A percentile compares a stretch with the other conserved stretches of the same genome.
phyloP scores from a whole-genome alignment of 495 filamentous ascomycete species.

The Endocarpon pusillum region DNA sequence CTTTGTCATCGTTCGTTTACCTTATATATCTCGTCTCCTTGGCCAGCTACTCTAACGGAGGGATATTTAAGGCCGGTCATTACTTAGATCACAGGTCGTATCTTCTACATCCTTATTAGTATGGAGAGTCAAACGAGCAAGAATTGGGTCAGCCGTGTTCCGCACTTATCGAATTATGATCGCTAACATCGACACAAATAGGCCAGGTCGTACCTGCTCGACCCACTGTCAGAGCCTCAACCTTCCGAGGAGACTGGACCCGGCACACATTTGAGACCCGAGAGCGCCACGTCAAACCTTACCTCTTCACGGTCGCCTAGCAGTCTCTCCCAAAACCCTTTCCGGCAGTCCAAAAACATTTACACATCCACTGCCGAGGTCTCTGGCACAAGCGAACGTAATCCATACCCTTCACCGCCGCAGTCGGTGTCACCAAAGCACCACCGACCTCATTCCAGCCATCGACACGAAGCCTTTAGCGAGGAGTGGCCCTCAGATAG shows the following conservation, averaged over 20 bases:
- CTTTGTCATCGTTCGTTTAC: too few relatives aligned
- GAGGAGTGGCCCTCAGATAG: conserved; percentile 1
- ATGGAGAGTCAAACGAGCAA: too few relatives aligned
- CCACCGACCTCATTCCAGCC: conserved; percentile 1
- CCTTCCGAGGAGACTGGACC: conserved; percentile 36
- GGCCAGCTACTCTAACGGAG: not conserved
- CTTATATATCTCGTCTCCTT: too few relatives aligned
- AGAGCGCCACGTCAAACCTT: conserved; percentile 11
- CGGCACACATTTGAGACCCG: conserved; percentile 23
- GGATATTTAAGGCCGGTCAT: too few relatives aligned
- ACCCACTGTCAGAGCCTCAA: conserved; percentile 36
- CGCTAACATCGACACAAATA: conserved; percentile 7
- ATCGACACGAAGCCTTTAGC: not conserved
- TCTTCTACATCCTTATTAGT: too few relatives aligned
- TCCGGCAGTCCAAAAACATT: conserved; percentile 54
- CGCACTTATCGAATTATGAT: not conserved
- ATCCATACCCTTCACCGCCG: conserved; percentile 9
- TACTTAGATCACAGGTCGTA: too few relatives aligned
- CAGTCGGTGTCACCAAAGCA: conserved; percentile 5
- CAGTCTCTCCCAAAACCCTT: conserved; percentile 13
- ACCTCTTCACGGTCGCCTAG: conserved; percentile 6
- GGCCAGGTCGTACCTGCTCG: conserved; percentile 39
- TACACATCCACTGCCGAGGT: conserved; percentile 78
- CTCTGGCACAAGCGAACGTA: conserved; percentile 9
- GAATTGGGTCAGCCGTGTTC: not conserved